These are phyloP conservation scores for Brettanomyces naardenensis DNA, from an alignment of 805 yeast genomes.

Conservation along the genomic window DNA sequence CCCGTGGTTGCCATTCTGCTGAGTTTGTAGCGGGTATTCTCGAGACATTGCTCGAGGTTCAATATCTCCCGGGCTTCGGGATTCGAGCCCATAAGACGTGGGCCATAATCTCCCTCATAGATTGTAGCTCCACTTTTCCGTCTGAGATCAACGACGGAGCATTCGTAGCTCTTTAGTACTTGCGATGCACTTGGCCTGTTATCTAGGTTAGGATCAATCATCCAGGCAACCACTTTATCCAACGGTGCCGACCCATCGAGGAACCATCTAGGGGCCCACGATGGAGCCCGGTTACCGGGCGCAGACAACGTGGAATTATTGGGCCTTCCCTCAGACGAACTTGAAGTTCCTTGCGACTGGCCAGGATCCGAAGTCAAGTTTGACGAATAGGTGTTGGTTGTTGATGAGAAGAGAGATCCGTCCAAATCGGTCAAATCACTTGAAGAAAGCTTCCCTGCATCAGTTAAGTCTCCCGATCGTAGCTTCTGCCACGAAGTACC, in stretches of 20 bases:
- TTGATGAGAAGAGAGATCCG: conserved; percentile 14
- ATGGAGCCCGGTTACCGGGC: not conserved
- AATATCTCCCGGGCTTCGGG: conserved; percentile 30
- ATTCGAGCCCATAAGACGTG: conserved; percentile 22
- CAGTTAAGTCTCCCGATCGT: conserved; percentile 90
- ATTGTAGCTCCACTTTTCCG: conserved; percentile 90
- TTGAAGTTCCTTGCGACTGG: not conserved
- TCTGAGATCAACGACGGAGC: conserved; percentile 67
- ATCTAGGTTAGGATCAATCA: conserved; percentile 80
- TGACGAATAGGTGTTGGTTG: conserved; percentile 13
- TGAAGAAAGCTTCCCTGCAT: conserved; percentile 81
- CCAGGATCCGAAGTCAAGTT: conserved; percentile 13
- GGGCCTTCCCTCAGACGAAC: conserved; percentile 13
- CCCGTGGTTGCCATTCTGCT: conserved; percentile 5
- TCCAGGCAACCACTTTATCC: conserved; percentile 76
- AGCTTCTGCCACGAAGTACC: conserved; percentile 96
- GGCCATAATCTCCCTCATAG: conserved; percentile 94
- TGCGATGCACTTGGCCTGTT: conserved; percentile 74
- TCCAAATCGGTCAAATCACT: conserved; percentile 44
- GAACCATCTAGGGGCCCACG: conserved; percentile 83
- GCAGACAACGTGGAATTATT: conserved; percentile 8
- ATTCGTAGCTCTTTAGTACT: conserved; percentile 64
- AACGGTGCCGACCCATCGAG: conserved; percentile 62
- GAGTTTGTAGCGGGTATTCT: conserved; percentile 6
- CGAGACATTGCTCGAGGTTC: conserved; percentile 11